Evolutionary conservation across 1,284 basidiomycete genomes (phyloP).

Genomic region (Trametes sp.): DNA sequence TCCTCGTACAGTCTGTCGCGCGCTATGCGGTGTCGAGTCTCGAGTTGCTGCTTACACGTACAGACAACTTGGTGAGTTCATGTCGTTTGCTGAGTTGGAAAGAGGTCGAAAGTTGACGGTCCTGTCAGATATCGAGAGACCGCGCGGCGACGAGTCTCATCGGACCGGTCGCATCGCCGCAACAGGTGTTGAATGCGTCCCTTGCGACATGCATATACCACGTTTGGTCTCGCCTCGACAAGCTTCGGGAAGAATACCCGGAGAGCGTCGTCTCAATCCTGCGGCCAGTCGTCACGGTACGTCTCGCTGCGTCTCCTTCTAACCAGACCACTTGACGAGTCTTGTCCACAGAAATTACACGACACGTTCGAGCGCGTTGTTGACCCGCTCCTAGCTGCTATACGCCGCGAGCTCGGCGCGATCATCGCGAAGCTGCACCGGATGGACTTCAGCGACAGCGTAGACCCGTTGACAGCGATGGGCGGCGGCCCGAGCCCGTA

Average conservation of each 20-base stretch:
- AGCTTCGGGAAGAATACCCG: slow-evolving; percentile 75
- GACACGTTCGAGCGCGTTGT: slow-evolving; percentile 68
- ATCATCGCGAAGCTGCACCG: slow-evolving; percentile 86
- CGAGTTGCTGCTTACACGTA: slow-evolving; percentile 66
- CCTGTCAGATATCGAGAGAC: slow-evolving; percentile 75
- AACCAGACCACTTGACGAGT: neutral
- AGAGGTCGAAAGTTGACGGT: too few relatives aligned
- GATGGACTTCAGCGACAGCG: slow-evolving; percentile 77
- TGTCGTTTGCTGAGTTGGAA: too few relatives aligned
- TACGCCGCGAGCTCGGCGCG: slow-evolving; percentile 80
- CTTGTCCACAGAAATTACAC: slow-evolving; percentile 60
- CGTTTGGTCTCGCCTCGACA: slow-evolving; percentile 73
- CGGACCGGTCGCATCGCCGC: slow-evolving; percentile 80
- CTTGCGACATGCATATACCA: slow-evolving; percentile 83
- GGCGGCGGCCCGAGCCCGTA: slow-evolving; percentile 81
- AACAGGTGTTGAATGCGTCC: slow-evolving; percentile 80
- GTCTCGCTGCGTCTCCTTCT: neutral
- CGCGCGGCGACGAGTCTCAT: slow-evolving; percentile 78
- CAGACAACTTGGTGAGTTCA: slow-evolving; percentile 74
- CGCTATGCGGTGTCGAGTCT: slow-evolving; percentile 73
- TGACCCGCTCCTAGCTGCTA: slow-evolving; percentile 74
- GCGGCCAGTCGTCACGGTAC: slow-evolving; percentile 68
- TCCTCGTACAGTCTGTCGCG: slow-evolving; percentile 82
- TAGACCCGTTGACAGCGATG: slow-evolving; percentile 69
- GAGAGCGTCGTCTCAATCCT: slow-evolving; percentile 67